A percentile compares a stretch with the other conserved stretches of the same genome.
Conservation (phyloP, 169 alveolate genomes). For the Cryptosporidium andersoni region DNA sequence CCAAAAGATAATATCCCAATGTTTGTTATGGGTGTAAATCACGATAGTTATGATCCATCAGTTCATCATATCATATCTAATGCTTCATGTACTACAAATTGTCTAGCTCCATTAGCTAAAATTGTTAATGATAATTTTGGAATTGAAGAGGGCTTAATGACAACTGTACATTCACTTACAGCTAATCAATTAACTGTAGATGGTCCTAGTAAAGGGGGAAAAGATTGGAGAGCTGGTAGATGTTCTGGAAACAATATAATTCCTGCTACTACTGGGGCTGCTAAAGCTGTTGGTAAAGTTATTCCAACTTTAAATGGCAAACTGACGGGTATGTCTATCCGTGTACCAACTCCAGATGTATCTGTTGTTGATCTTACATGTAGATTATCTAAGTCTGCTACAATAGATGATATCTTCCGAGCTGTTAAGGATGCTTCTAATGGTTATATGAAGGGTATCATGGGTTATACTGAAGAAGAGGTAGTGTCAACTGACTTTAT, state of each 20-base stretch:
- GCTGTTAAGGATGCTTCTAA: conserved; percentile 95
- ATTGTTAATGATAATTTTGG: conserved; percentile 97
- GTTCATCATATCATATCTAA: conserved; percentile 93
- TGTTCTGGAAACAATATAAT: conserved; percentile 97
- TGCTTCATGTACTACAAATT: conserved; percentile 99
- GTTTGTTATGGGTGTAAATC: conserved; percentile 98
- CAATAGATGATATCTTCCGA: conserved; percentile 92
- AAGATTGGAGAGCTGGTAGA: conserved; percentile 99
- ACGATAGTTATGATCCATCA: conserved; percentile 86
- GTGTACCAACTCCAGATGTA: conserved; percentile 98
- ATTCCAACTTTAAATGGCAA: conserved; percentile 97
- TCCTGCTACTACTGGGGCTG: conserved; percentile 99
- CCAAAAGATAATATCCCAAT: conserved; percentile 97
- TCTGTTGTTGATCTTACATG: conserved; percentile 99
- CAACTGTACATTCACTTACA: conserved; percentile 99
- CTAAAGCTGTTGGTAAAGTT: conserved; percentile 99
- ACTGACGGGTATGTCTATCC: conserved; percentile 99
- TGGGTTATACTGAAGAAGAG: conserved; percentile 95
- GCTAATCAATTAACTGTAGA: conserved; percentile 98
- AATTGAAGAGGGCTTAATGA: conserved; percentile 98
- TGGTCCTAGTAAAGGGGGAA: conserved; percentile 99
- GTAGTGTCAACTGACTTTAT: conserved; percentile 97
- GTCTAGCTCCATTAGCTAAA: conserved; percentile 99
- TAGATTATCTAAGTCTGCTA: conserved; percentile 93
- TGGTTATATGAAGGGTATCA: conserved; percentile 92